Conservation (phyloP, 176 grass and related monocot genomes). For the Pharus latifolius region DNA sequence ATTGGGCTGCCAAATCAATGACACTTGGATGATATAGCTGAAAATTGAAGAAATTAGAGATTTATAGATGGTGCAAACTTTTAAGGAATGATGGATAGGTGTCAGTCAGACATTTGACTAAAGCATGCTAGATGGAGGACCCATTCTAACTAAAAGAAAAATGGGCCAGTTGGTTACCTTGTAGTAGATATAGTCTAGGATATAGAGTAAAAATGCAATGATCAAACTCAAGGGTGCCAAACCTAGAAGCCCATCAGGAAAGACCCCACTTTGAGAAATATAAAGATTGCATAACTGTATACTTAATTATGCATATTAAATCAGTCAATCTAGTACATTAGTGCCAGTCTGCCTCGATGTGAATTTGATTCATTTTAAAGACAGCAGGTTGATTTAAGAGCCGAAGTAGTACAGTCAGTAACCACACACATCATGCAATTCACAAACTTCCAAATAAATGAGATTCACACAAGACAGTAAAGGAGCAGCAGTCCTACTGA, state of each 20-base stretch:
- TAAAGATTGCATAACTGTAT: neutral
- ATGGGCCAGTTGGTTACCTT: neutral
- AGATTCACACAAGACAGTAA: slow-evolving; percentile 2
- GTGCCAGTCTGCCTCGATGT: neutral
- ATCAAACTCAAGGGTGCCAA: neutral
- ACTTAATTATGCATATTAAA: neutral
- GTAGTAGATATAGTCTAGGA: neutral
- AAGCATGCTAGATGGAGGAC: neutral
- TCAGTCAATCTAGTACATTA: neutral
- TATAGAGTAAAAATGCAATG: neutral
- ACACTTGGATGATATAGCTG: neutral
- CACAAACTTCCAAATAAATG: neutral
- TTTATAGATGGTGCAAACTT: neutral
- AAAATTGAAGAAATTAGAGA: neutral
- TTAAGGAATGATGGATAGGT: neutral
- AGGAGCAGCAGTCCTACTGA: neutral
- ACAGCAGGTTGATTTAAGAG: neutral
- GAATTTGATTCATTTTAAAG: neutral
- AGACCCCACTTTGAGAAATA: neutral
- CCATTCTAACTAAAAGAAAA: neutral
- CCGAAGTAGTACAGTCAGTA: neutral
- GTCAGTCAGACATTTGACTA: neutral
- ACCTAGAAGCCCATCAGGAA: neutral
- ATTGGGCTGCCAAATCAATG: neutral
- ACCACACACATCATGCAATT: neutral